Evolutionary conservation across 495 filamentous ascomycete genomes (phyloP).

Genomic region (Cercophora scortea): DNA sequence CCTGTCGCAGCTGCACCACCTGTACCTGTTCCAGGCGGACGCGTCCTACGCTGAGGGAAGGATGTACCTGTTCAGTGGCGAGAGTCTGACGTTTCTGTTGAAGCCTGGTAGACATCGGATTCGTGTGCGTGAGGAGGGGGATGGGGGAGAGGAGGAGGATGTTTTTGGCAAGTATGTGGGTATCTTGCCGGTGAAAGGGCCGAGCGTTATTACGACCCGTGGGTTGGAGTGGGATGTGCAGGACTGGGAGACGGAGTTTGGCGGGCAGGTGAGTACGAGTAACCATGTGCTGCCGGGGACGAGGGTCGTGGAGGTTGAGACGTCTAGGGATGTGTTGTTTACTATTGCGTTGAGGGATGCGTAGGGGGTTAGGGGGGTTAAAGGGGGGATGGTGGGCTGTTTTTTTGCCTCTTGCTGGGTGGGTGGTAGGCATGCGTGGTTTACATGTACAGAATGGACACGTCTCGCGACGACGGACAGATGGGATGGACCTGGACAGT

Average conservation of each 20-base stretch:
- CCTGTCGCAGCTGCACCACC: constrained; percentile 75
- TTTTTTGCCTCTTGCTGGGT: background rate
- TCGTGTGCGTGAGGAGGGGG: constrained; percentile 39
- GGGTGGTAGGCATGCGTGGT: background rate
- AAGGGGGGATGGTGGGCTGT: background rate
- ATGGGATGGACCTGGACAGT: background rate
- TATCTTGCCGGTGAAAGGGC: constrained; percentile 72
- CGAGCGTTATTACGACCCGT: constrained; percentile 61
- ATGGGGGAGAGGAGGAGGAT: constrained; percentile 20
- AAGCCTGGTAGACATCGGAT: constrained; percentile 60
- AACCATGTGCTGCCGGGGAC: constrained; percentile 63
- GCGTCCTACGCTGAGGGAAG: constrained; percentile 35
- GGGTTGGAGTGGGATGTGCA: constrained; percentile 88
- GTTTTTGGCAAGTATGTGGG: constrained; percentile 61
- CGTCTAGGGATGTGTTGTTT: constrained; percentile 68
- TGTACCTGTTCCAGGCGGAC: constrained; percentile 51
- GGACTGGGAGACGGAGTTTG: constrained; percentile 74
- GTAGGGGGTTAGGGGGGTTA: background rate
- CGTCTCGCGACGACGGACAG: background rate
- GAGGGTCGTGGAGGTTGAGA: constrained; percentile 48
- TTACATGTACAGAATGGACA: background rate
- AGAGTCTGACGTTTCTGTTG: constrained; percentile 75
- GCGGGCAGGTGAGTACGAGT: constrained; percentile 82
- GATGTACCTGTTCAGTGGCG: constrained; percentile 67
- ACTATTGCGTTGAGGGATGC: constrained; percentile 61